These are phyloP conservation scores for Diaporthe australafricana DNA, from an alignment of 2,329 filamentous ascomycete species.

Conservation along the genomic window DNA sequence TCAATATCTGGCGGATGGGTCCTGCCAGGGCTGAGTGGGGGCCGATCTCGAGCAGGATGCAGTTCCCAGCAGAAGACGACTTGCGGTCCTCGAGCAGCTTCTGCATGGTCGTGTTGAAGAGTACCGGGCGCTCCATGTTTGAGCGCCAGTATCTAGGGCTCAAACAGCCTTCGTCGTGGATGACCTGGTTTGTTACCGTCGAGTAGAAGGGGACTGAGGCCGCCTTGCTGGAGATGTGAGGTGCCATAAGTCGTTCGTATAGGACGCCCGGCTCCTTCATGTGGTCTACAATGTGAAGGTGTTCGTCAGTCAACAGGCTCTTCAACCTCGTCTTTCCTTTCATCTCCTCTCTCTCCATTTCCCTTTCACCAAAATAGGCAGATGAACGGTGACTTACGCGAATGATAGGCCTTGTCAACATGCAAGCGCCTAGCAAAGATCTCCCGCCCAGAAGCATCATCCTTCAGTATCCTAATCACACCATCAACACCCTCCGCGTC, in stretches of 20 bases:
- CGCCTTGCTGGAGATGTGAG: neutral
- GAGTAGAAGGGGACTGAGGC: neutral
- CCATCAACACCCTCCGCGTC: constrained; percentile 42
- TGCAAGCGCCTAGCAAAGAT: neutral
- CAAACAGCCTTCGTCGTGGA: too few species aligned
- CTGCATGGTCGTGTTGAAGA: constrained; percentile 35
- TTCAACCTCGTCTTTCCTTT: too few species aligned
- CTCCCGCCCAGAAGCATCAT: neutral
- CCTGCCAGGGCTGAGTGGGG: constrained; percentile 46
- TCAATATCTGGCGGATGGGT: constrained; percentile 45
- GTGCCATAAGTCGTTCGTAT: too few species aligned
- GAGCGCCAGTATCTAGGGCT: neutral
- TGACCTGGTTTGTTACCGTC: too few species aligned
- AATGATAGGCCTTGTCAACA: neutral
- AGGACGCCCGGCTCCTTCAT: too few species aligned
- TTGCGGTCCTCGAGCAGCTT: constrained; percentile 58
- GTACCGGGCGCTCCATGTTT: constrained; percentile 5
- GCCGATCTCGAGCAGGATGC: constrained; percentile 45
- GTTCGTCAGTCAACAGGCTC: too few species aligned
- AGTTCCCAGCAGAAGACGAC: too few species aligned
- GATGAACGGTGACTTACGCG: too few species aligned
- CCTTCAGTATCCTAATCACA: constrained; percentile 29
- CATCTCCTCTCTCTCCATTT: too few species aligned
- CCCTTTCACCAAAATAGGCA: too few species aligned
- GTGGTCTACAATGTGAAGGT: too few species aligned